Conservation (phyloP, 2,329 filamentous ascomycete species). For the Fusarium goolgardi region DNA sequence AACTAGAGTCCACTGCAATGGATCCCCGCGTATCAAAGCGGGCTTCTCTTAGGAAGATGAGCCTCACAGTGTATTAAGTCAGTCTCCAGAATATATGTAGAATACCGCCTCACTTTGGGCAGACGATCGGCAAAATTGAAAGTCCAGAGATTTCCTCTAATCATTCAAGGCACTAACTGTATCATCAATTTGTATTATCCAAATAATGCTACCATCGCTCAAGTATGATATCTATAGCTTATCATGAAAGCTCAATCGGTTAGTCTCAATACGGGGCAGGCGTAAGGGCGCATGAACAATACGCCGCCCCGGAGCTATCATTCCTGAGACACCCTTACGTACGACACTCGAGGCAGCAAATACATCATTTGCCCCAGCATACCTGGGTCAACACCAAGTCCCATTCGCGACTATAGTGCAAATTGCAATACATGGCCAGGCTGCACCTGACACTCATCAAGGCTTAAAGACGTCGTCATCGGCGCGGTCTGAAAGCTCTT, state of each 20-base stretch:
- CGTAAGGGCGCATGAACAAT: slow-evolving; percentile 45
- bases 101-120: not conserved
- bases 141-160: not conserved
- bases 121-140: no score
- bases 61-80: not conserved
- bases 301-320: slow-evolving; percentile 42
- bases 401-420: slow-evolving; percentile 7
- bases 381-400: slow-evolving; percentile 13
- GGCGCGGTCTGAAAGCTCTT: slow-evolving; percentile 6
- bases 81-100: not conserved
- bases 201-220: not conserved
- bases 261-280: slow-evolving; percentile 19
- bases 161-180: not conserved
- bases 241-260: slow-evolving; percentile 9
- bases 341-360: slow-evolving; percentile 31
- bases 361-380: slow-evolving; percentile 39
- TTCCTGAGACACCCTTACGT: slow-evolving; percentile 29
- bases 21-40: slow-evolving; percentile 6
- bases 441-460: slow-evolving; percentile 10
- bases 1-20: slow-evolving; percentile 13
- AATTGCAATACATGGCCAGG: slow-evolving; percentile 3
- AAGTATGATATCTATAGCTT: not conserved
- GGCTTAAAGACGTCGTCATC: slow-evolving; percentile 32
- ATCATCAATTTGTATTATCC: not conserved
- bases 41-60: not conserved